phyloP scores from a whole-genome alignment of 2,329 filamentous ascomycete species.

The Diaporthe vexans region DNA sequence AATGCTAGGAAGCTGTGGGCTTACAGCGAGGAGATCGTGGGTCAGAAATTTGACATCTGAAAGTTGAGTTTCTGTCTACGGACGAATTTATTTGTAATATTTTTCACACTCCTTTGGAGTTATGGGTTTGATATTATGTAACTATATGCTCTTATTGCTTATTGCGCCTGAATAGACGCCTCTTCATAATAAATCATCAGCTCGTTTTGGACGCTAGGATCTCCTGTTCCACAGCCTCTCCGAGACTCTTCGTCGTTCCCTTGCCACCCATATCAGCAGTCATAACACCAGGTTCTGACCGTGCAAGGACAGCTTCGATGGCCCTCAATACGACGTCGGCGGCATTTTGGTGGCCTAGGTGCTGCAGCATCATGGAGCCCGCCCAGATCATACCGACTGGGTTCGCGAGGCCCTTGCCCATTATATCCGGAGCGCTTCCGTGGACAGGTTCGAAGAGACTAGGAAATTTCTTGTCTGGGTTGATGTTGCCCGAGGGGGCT shows the following conservation, averaged over 20 bases:
- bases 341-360: slow-evolving; percentile 71
- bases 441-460: slow-evolving; percentile 76
- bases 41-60: slow-evolving; percentile 39
- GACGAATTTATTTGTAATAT: background rate
- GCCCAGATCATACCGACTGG: slow-evolving; percentile 79
- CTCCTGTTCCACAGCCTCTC: slow-evolving; percentile 60
- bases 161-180: background rate
- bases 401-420: slow-evolving; percentile 73
- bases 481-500: slow-evolving; percentile 74
- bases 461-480: slow-evolving; percentile 71
- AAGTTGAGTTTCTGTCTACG: too few species aligned
- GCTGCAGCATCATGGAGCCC: slow-evolving; percentile 76
- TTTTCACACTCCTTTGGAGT: background rate
- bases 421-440: slow-evolving; percentile 75
- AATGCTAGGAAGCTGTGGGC: slow-evolving; percentile 58
- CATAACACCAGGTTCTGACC: slow-evolving; percentile 64
- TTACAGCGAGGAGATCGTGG: slow-evolving; percentile 47
- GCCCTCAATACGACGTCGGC: slow-evolving; percentile 70
- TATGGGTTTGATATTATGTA: background rate
- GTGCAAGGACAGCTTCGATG: slow-evolving; percentile 68
- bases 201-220: slow-evolving; percentile 38
- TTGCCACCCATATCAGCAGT: slow-evolving; percentile 73
- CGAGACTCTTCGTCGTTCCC: slow-evolving; percentile 70
- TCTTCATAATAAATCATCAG: background rate
- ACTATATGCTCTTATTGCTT: background rate